phyloP scores from a whole-genome alignment of 1,284 basidiomycete species.

The Cutaneotrichosporon daszewskae region DNA sequence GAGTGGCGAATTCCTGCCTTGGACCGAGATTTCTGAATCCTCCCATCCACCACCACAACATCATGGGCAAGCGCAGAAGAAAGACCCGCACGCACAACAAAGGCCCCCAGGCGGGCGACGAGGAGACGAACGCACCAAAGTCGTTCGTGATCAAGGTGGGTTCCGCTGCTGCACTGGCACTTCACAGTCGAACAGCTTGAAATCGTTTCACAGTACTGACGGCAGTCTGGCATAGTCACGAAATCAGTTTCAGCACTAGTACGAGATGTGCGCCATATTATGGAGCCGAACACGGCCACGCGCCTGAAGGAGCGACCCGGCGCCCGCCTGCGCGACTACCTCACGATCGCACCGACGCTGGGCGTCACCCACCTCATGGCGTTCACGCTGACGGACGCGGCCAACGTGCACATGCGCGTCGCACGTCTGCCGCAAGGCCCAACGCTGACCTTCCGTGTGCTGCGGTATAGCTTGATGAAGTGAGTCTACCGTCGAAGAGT shows the following conservation, averaged over 20 bases:
- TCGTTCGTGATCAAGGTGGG: constrained; percentile 72
- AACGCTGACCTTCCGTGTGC: constrained; percentile 86
- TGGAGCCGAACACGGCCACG: constrained; percentile 97
- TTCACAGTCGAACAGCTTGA: no score
- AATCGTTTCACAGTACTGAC: no score
- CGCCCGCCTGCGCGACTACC: constrained; percentile 91
- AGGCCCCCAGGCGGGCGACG: constrained; percentile 45
- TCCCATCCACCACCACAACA: constrained; percentile 1
- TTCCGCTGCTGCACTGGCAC: background rate
- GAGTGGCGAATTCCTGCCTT: background rate
- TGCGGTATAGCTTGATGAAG: constrained; percentile 84
- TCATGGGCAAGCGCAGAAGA: constrained; percentile 65
- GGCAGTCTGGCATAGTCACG: constrained; percentile 76
- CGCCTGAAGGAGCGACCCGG: constrained; percentile 80
- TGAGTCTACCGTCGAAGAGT: constrained; percentile 18
- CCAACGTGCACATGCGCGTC: constrained; percentile 73
- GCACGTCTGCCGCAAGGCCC: constrained; percentile 87
- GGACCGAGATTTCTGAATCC: constrained; percentile 1
- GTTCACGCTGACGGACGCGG: constrained; percentile 78
- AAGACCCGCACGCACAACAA: constrained; percentile 86
- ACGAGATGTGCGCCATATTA: constrained; percentile 83
- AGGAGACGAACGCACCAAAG: constrained; percentile 50
- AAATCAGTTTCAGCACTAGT: constrained; percentile 81
- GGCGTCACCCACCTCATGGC: constrained; percentile 90
- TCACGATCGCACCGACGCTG: constrained; percentile 85